Conservation (phyloP, 495 filamentous ascomycete species). For the Parathielavia hyrcaniae region DNA sequence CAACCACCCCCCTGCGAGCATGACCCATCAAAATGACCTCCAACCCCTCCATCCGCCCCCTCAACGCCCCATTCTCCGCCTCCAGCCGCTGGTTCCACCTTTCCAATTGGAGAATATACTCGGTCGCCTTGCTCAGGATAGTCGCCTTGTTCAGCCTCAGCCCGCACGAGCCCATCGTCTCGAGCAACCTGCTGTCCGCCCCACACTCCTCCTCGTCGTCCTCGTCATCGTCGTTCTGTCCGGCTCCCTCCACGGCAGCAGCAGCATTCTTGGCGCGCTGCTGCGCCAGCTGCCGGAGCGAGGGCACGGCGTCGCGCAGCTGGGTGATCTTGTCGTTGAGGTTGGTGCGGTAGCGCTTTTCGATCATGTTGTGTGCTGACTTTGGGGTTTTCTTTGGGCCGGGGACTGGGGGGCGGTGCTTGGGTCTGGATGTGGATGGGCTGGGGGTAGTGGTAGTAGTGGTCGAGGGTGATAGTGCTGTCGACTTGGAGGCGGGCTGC, state of each 20-base stretch:
- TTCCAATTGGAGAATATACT: constrained; percentile 83
- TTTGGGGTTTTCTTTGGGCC: constrained; percentile 32
- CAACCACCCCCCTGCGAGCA: neutral
- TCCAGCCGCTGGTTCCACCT: constrained; percentile 62
- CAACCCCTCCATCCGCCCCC: constrained; percentile 55
- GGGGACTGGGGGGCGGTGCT: neutral
- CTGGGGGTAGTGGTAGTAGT: neutral
- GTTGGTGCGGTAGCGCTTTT: constrained; percentile 47
- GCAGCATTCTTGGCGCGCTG: constrained; percentile 5
- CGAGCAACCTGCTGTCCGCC: too few species aligned
- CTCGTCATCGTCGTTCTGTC: neutral
- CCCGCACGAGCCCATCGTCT: too few species aligned
- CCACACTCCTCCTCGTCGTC: constrained; percentile 11
- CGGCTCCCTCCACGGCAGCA: neutral
- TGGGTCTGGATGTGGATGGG: constrained; percentile 6
- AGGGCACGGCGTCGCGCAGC: constrained; percentile 43
- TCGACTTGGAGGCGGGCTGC: constrained; percentile 12
- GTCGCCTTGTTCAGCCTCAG: constrained; percentile 52
- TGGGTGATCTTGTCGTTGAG: constrained; percentile 47
- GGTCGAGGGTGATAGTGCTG: neutral
- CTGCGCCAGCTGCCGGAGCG: constrained; percentile 35
- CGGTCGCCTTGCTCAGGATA: constrained; percentile 75
- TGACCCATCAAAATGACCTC: constrained; percentile 38
- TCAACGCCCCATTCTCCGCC: constrained; percentile 66
- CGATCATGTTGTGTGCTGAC: constrained; percentile 46